Percentiles rank a stretch among this genome's conserved stretches.
Conservation (phyloP, 192 early-diverging fungal species). For the Jimgerdemannia lactiflua region DNA sequence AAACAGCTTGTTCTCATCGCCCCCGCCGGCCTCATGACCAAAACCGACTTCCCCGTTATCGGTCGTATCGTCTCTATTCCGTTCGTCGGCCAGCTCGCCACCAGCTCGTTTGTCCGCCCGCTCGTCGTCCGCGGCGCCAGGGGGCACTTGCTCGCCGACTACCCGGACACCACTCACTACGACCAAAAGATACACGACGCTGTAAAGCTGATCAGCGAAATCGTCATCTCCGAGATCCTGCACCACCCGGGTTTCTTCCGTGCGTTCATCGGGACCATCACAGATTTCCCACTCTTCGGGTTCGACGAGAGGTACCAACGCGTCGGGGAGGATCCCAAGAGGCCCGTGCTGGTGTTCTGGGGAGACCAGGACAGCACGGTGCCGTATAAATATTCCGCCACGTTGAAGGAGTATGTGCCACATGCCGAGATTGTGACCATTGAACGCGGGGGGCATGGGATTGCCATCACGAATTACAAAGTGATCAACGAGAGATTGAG, state of each 20-base stretch:
- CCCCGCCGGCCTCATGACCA: slow-evolving; percentile 45
- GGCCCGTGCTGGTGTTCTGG: slow-evolving; percentile 29
- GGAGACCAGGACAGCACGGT: slow-evolving; percentile 31
- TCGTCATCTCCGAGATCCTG: slow-evolving; percentile 17
- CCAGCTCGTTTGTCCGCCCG: slow-evolving; percentile 11
- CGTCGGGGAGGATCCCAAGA: slow-evolving; percentile 15
- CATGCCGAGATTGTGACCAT: slow-evolving; percentile 10
- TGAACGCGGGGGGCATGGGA: slow-evolving; percentile 26
- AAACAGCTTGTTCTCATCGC: slow-evolving; percentile 35
- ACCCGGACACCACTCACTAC: slow-evolving; percentile 4
- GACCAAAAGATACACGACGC: slow-evolving; percentile 2
- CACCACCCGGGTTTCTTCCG: slow-evolving; percentile 30
- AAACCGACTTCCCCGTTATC: slow-evolving; percentile 11
- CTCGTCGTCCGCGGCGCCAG: slow-evolving; percentile 3
- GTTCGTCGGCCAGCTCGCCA: slow-evolving; percentile 9
- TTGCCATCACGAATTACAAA: slow-evolving; percentile 20
- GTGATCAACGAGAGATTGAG: slow-evolving; percentile 6
- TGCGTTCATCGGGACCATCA: slow-evolving; percentile 21
- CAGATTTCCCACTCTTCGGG: slow-evolving; percentile 21
- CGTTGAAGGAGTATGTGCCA: slow-evolving; percentile 16
- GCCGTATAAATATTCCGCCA: slow-evolving; percentile 15
- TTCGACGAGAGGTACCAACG: slow-evolving; percentile 17
- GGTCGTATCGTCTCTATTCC: slow-evolving; percentile 10
- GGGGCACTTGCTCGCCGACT: background rate
- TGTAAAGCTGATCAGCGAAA: background rate